Evolutionary conservation across 805 yeast species (phyloP), one percentile per base, ranked within the genome.

Genomic region (Candida jianshihensis): DNA sequence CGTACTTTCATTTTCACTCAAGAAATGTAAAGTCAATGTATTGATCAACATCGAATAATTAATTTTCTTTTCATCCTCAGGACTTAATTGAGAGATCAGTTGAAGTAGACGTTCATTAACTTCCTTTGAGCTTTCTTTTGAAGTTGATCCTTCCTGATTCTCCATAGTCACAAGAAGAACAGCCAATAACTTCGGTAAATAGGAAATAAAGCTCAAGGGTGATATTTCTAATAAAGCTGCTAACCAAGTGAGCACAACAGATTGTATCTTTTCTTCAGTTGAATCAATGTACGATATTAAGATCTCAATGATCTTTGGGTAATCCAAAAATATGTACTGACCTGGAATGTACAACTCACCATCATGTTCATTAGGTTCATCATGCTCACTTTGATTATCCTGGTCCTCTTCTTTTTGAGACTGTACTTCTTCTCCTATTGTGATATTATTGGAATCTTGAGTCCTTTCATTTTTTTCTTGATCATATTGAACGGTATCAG

Each of bases 231-330:
- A 60, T 24, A 92, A 64, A 14, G 78, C 78, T 37, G 75, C 78
- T 13, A 92, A 61, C 98, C 98, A 92, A 32, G 77, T 75, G 34
- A 90, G 64, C 0, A 86, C 86, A 4, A 83, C 84, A 22, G 79
- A 58, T 56, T 86, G 94, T 31, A 89, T 83, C 47, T 85, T 85
- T 30, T 73, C 75, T 41, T 78, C 87, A 1, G 82, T 70, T 3
- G 52, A 52, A 42, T 84, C 85, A 35, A 92, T 65, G 43, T 86
- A 85, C 2, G 87, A 75, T n/a, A 90, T 74, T 33, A 92, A 58
- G 28, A 90, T 86, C 33, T 81, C 86, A 25, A 88, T 79, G 30
- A 90, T 79, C 44, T 77, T 81, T 5, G 90, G 76, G 49, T 77
- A 85, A 59, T 88, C 90, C 22, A 90, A 68, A 39, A 73, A 76